A percentile compares a stretch with the other conserved stretches of the same genome.
These are phyloP conservation scores for Scytalidium sp. DNA, from an alignment of 2,329 filamentous ascomycete genomes.

Conservation along the genomic window DNA sequence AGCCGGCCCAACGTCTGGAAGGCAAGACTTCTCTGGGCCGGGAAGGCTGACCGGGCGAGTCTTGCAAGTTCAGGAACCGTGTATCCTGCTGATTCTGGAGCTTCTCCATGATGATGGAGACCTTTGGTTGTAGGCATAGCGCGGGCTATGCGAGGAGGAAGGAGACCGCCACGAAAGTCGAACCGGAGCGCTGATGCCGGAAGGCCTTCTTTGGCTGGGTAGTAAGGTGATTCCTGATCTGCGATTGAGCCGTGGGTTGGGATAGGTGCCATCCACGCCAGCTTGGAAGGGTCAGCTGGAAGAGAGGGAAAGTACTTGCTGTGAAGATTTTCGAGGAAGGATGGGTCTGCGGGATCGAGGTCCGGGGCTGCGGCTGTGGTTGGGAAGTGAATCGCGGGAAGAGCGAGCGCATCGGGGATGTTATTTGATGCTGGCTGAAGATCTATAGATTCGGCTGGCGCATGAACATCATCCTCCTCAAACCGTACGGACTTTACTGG, in stretches of 20 bases:
- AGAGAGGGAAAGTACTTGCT: conserved; percentile 91
- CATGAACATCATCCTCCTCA: conserved; percentile 33
- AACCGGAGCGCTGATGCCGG: conserved; percentile 79
- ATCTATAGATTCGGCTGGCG: conserved; percentile 40
- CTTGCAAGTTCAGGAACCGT: conserved; percentile 83
- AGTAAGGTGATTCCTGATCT: conserved; percentile 74
- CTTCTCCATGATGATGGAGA: conserved; percentile 89
- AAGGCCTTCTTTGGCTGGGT: conserved; percentile 71
- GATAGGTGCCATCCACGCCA: conserved; percentile 85
- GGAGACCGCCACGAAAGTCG: conserved; percentile 76
- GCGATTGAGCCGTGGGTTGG: conserved; percentile 62
- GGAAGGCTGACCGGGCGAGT: conserved; percentile 75
- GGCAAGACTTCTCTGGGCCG: conserved; percentile 85
- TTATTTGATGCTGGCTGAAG: conserved; percentile 27
- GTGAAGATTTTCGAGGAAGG: conserved; percentile 83
- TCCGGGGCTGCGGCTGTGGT: conserved; percentile 54
- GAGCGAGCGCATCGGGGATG: conserved; percentile 60
- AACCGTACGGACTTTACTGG: conserved; percentile 40
- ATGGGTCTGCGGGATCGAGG: conserved; percentile 77
- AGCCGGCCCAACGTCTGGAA: conserved; percentile 88
- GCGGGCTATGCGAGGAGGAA: conserved; percentile 73
- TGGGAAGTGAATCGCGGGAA: conserved; percentile 35
- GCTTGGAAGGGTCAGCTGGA: conserved; percentile 76
- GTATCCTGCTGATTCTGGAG: conserved; percentile 91
- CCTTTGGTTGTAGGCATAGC: conserved; percentile 74